A percentile compares a stretch with the other conserved stretches of the same genome.
Conservation (phyloP, 345 rosid species). For the Bruguiera parviflora region DNA sequence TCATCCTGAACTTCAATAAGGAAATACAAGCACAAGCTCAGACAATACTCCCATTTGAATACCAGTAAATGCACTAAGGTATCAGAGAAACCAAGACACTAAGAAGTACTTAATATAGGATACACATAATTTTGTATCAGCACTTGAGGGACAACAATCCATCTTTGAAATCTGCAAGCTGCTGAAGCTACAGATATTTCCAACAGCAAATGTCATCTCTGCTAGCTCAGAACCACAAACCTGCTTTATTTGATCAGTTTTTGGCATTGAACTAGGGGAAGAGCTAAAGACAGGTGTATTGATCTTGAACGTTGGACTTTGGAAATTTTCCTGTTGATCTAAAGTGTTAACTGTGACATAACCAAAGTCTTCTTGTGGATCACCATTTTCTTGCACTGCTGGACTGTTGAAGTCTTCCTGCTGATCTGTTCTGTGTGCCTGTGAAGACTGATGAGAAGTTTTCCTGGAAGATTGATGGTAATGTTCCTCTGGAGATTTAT, state of each 20-base stretch:
- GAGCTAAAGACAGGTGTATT: constrained; percentile 41
- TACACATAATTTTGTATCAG: constrained; percentile 45
- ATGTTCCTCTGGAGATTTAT: constrained; percentile 22
- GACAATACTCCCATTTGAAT: constrained; percentile 1
- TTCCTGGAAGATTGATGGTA: constrained; percentile 1
- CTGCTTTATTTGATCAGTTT: constrained; percentile 35
- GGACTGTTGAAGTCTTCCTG: constrained; percentile 29
- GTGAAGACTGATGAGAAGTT: constrained; percentile 7
- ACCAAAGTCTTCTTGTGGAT: constrained; percentile 32
- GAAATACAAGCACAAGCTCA: constrained; percentile 36
- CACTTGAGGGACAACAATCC: constrained; percentile 32
- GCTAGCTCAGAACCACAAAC: constrained; percentile 35
- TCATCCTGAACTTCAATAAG: constrained; percentile 52
- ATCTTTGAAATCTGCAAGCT: constrained; percentile 38
- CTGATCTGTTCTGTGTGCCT: constrained; percentile 20
- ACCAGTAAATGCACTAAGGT: background rate
- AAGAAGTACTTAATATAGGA: constrained; percentile 24
- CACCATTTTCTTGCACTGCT: constrained; percentile 29
- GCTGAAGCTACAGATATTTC: constrained; percentile 37
- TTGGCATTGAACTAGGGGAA: constrained; percentile 42
- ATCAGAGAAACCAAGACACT: background rate
- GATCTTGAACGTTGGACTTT: constrained; percentile 63
- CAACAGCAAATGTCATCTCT: constrained; percentile 29
- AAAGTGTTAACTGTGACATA: constrained; percentile 27
- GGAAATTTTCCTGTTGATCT: constrained; percentile 39